phyloP scores from a whole-genome alignment of 352 stramenopile species.

The Pythium monospermum region DNA sequence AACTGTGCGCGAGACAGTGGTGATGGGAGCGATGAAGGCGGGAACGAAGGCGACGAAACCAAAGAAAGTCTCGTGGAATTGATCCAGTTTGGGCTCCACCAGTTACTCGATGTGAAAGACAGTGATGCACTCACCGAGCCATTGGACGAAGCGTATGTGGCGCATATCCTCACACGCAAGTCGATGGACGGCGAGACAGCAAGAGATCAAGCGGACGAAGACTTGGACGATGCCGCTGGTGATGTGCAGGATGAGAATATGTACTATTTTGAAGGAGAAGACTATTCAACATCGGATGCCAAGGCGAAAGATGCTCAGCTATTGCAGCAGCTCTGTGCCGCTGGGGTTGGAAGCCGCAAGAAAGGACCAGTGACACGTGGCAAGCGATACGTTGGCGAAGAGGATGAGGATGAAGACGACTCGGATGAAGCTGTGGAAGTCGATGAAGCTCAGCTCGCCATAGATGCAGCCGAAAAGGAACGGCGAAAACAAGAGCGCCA shows the following conservation, averaged over 20 bases:
- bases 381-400: slow-evolving; percentile 27
- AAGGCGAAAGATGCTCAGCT: slow-evolving; percentile 38
- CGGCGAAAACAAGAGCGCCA: slow-evolving; percentile 38
- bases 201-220: slow-evolving; percentile 25
- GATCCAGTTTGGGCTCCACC: slow-evolving; percentile 72
- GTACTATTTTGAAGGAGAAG: slow-evolving; percentile 81
- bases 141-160: slow-evolving; percentile 55
- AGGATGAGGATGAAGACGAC: slow-evolving; percentile 30
- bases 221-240: slow-evolving; percentile 43
- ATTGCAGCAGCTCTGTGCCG: slow-evolving; percentile 33
- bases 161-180: slow-evolving; percentile 37
- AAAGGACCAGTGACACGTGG: slow-evolving; percentile 17
- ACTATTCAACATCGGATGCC: slow-evolving; percentile 45
- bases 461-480: slow-evolving; percentile 26
- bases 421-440: slow-evolving; percentile 14
- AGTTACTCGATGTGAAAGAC: slow-evolving; percentile 41
- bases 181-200: slow-evolving; percentile 22
- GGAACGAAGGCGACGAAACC: slow-evolving; percentile 30
- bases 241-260: slow-evolving; percentile 75
- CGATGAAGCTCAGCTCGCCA: slow-evolving; percentile 14
- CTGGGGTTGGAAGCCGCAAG: slow-evolving; percentile 21
- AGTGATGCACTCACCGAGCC: slow-evolving; percentile 35
- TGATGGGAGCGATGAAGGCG: slow-evolving; percentile 23
- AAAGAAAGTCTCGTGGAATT: slow-evolving; percentile 53
- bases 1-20: slow-evolving; percentile 40